A percentile compares a stretch with the other conserved stretches of the same genome.
These are phyloP conservation scores for Haplosporangium sp. DNA, from an alignment of 371 early-diverging fungal genomes.

Conservation along the genomic window DNA sequence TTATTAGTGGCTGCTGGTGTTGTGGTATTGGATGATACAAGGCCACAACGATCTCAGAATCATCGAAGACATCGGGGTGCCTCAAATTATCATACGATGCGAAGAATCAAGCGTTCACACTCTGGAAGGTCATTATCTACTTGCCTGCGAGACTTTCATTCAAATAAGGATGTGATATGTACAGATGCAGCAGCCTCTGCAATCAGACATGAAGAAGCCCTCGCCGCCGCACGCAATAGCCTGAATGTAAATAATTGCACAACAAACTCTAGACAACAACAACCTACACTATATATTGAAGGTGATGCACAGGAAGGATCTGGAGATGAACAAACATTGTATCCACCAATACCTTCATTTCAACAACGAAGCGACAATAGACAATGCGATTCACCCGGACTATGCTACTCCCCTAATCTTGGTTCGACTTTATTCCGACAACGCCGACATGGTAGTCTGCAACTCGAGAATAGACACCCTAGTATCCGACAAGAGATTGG, in stretches of 20 bases:
- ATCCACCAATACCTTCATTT: background rate
- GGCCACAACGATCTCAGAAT: constrained; percentile 22
- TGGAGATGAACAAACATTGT: background rate
- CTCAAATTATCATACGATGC: constrained; percentile 41
- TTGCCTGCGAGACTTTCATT: constrained; percentile 23
- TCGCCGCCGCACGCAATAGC: background rate
- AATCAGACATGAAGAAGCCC: constrained; percentile 29
- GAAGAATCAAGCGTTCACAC: constrained; percentile 47
- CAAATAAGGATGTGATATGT: constrained; percentile 9
- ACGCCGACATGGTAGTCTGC: constrained; percentile 46
- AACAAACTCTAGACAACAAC: background rate
- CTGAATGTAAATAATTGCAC: constrained; percentile 4
- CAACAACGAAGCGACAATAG: background rate
- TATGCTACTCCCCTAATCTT: background rate
- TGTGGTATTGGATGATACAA: constrained; percentile 34
- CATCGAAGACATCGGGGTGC: constrained; percentile 35
- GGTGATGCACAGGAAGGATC: background rate
- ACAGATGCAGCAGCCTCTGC: constrained; percentile 14
- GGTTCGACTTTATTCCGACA: constrained; percentile 11
- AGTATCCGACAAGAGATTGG: constrained; percentile 47
- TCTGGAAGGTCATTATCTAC: constrained; percentile 43
- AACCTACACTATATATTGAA: background rate
- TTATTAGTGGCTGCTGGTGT: constrained; percentile 51
- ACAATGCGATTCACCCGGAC: background rate
- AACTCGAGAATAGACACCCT: constrained; percentile 25